Base-by-base conservation (phyloP, 345 rosid species). In the Populus tremula region DNA sequence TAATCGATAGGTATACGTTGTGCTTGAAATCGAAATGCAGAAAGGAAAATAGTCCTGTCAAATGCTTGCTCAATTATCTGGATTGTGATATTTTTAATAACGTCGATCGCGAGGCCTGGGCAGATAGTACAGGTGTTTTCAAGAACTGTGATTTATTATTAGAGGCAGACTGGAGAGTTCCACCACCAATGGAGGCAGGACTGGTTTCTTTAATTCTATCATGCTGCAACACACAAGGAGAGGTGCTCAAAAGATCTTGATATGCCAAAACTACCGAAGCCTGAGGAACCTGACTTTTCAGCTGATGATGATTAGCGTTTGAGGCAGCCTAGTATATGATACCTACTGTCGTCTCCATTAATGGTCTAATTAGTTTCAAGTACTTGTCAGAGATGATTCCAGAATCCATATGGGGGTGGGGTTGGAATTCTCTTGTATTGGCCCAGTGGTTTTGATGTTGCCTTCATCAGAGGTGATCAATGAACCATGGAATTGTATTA, bases 201-300 rank as follows among this genome's bases (percentile, higher is more conserved):
- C n/a, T n/a, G n/a, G n/a, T n/a, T n/a, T n/a, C n/a, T n/a, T n/a
- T n/a, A n/a, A n/a, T n/a, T n/a, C n/a, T n/a, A n/a, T n/a, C n/a
- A n/a, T n/a, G n/a, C n/a, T 35, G 93, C 94, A 23, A 95, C 27
- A 90, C 85, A 90, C 98, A 3, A 87, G 97, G 77, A 89, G 90
- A 73, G 91, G 96, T n/a, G 87, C 88, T 70, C 92, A 87, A 80
- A 95, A 89, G 87, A 86, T 23, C 86, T 85, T 6, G 88, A 83
- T 49, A 79, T 95, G 93, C 92, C 87, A 2, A 95, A 89, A 85
- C 84, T 93, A 56, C 93, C 62, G 71, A 95, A 95, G 83, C 99
- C 98, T 1, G 90, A 89, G 64, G 99, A 95, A 31, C 99, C 98
- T 0, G 94, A 93, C 80, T 95, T 95, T 81, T 89, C 93, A 5